Evolutionary conservation across 2,329 filamentous ascomycete genomes (phyloP), one percentile per base, ranked within the genome.

Genomic region (Nigrospora sphaerica): DNA sequence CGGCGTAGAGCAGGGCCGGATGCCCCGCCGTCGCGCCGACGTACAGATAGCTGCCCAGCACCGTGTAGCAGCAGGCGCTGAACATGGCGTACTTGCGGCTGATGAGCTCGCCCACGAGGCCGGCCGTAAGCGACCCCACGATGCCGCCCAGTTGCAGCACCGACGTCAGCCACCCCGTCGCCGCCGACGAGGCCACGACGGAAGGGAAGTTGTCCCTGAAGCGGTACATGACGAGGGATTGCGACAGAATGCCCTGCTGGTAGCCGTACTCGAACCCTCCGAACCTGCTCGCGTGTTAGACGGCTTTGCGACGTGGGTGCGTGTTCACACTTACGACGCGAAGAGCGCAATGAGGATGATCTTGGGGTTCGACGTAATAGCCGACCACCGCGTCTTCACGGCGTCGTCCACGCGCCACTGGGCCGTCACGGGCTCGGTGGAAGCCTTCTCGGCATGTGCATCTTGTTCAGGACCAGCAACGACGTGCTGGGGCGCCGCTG

Each of bases 111-210:
- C 75, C 75, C 9, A 80, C 60, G 52, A 74, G 74, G 0, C 76
- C 75, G 31, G 70, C 73, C 54, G 72, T 70, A 32, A 81, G 57
- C 4, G 71, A 70, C 32, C 78, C 78, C 19, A 78, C 56, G 73
- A 77, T 79, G 38, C 77, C 78, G 39, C 77, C 77, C 3, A 81
- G 66, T 55, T 78, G 73, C 23, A 81, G 67, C 54, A 75, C 71
- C 4, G 66, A 57, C 2, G 62, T 65, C 54, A 65, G 57, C 39
- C 48, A 76, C 6, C 74, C 74, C 0, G 68, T 73, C 1, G 71
- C 70, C 19, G 66, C 66, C 14, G 71, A 67, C 0, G 71, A 74
- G 9, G 63, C 48, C 34, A 73, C 67, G 10, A 77, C 66, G 1
- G 65, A 62, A 1, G 73, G 74, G 54, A 78, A 77, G 50, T 73